Evolutionary conservation across 73 alveolate genomes (phyloP).

Genomic region (Paramecium octaurelia): DNA sequence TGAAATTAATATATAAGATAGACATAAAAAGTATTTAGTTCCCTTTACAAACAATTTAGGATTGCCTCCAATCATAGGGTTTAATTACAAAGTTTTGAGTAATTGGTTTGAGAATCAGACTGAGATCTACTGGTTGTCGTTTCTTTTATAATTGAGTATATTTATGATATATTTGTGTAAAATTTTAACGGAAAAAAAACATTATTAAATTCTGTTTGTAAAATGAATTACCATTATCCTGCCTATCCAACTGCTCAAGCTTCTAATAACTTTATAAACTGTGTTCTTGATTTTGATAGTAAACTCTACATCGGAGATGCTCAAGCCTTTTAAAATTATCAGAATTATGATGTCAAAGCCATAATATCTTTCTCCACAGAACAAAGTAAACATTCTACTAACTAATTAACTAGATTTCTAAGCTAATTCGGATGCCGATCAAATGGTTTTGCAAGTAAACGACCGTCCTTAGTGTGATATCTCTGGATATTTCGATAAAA

Average conservation of each 20-base stretch:
- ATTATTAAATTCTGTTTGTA: not conserved
- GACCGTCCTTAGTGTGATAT: not conserved
- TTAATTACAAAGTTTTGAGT: not conserved
- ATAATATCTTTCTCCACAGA: slow-evolving; percentile 30
- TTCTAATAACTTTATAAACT: not conserved
- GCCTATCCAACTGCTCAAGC: not conserved
- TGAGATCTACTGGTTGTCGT: not conserved
- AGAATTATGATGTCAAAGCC: not conserved
- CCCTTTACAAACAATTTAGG: not conserved
- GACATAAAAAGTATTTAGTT: not conserved
- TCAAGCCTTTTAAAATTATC: not conserved
- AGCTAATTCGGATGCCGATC: not conserved
- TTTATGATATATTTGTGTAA: not conserved
- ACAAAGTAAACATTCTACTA: not conserved
- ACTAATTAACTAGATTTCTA: not conserved
- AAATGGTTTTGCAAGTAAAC: not conserved
- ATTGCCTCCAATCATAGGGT: not conserved
- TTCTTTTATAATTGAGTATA: not conserved
- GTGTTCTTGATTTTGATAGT: slow-evolving; percentile 15
- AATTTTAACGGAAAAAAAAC: slow-evolving; percentile 22
- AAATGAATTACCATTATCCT: slow-evolving; percentile 6
- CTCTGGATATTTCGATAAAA: not conserved
- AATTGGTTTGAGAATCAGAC: not conserved
- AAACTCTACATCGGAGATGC: slow-evolving; percentile 38
- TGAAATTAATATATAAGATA: not conserved